Conservation (phyloP, 768 basidiomycete species). For the Sporobolomyces pararoseus region DNA sequence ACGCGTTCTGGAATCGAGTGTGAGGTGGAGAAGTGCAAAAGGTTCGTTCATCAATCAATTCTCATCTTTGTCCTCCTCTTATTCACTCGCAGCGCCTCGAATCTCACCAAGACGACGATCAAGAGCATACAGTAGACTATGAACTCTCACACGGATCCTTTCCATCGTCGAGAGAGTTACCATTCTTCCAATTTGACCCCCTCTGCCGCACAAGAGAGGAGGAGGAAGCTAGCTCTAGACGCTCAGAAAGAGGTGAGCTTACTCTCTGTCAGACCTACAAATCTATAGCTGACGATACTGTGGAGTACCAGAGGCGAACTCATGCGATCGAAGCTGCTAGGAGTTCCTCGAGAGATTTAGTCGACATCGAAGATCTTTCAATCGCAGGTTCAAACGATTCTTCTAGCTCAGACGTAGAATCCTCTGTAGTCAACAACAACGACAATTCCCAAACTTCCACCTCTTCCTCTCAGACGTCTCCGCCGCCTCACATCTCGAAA, state of each 20-base stretch:
- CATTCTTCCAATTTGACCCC: background rate
- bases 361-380: conserved; percentile 29
- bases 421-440: too few relatives aligned
- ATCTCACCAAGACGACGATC: too few relatives aligned
- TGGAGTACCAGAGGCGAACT: conserved; percentile 1
- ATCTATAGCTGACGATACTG: background rate
- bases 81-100: background rate
- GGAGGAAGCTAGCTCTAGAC: conserved; percentile 17
- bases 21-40: too few relatives aligned
- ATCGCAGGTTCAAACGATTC: background rate
- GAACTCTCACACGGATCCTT: background rate
- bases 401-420: background rate
- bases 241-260: conserved; percentile 16
- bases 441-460: too few relatives aligned
- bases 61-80: background rate
- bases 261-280: too few relatives aligned
- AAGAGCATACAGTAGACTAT: too few relatives aligned
- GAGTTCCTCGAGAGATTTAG: conserved; percentile 8
- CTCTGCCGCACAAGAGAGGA: background rate
- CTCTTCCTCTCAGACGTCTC: too few relatives aligned
- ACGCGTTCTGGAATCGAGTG: background rate
- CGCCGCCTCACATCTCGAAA: conserved; percentile 3
- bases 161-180: conserved; percentile 10
- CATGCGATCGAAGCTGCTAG: conserved; percentile 36
- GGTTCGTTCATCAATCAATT: too few relatives aligned